Conservation (phyloP, 2,329 filamentous ascomycete species). For the Hypoxylon sp. region DNA sequence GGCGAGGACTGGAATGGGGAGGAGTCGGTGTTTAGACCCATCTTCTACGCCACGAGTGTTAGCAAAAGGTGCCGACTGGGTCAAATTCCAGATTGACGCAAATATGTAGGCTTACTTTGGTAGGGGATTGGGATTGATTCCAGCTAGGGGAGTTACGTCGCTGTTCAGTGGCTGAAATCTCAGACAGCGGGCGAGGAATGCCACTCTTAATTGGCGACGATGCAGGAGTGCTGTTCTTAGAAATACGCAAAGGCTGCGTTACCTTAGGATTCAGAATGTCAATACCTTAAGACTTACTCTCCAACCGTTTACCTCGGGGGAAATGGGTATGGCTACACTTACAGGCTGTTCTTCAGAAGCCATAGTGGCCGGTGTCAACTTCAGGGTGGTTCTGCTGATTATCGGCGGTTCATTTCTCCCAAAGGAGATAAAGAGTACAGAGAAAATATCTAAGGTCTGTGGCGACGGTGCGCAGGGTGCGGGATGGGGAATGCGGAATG, state of each 20-base stretch:
- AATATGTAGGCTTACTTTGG: constrained; percentile 68
- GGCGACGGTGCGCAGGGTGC: constrained; percentile 12
- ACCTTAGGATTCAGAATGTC: constrained; percentile 42
- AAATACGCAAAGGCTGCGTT: constrained; percentile 79
- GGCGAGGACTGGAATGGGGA: constrained; percentile 90
- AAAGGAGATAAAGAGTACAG: constrained; percentile 32
- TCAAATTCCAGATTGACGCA: constrained; percentile 25
- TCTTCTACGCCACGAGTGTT: constrained; percentile 65
- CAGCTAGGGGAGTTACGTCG: constrained; percentile 93
- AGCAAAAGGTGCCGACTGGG: constrained; percentile 42
- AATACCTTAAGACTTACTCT: constrained; percentile 12
- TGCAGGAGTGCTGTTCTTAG: constrained; percentile 69
- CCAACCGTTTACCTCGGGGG: neutral
- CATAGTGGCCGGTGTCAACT: constrained; percentile 43
- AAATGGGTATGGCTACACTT: constrained; percentile 28
- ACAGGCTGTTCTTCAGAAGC: constrained; percentile 49
- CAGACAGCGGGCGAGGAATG: constrained; percentile 81
- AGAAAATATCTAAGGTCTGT: constrained; percentile 23
- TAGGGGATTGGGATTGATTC: constrained; percentile 76
- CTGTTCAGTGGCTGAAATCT: constrained; percentile 87
- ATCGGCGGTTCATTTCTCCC: constrained; percentile 46
- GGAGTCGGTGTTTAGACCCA: constrained; percentile 76
- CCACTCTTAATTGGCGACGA: constrained; percentile 73
- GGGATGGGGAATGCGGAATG: constrained; percentile 18
- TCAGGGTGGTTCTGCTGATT: constrained; percentile 38